These are phyloP conservation scores for Triticum dicoccoides DNA, from an alignment of 176 grass and related monocot species.

Conservation along the genomic window DNA sequence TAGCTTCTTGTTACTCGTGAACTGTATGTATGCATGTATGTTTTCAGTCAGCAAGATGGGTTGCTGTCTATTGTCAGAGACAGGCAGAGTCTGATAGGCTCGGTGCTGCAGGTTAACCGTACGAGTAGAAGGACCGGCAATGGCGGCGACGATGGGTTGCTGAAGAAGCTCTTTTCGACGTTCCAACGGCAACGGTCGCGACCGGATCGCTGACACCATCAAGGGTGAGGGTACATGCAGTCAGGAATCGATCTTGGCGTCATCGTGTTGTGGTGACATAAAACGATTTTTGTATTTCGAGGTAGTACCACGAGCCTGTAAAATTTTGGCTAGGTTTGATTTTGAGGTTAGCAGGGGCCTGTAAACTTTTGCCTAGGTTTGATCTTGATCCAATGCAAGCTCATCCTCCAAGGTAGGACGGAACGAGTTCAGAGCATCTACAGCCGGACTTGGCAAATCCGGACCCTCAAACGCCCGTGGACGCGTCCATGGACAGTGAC, in stretches of 20 bases:
- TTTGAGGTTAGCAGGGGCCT: too few relatives aligned
- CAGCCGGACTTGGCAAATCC: too few relatives aligned
- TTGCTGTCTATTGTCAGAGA: too few relatives aligned
- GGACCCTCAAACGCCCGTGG: too few relatives aligned
- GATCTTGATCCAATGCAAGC: too few relatives aligned
- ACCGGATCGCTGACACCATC: not conserved
- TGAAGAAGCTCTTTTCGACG: not conserved
- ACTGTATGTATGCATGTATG: not conserved
- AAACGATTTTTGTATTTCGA: not conserved
- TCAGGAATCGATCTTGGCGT: not conserved
- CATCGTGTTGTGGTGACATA: not conserved
- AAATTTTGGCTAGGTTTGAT: too few relatives aligned
- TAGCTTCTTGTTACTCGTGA: not conserved
- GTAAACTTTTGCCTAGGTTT: too few relatives aligned
- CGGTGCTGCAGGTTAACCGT: not conserved
- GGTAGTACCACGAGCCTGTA: too few relatives aligned
- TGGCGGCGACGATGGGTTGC: not conserved
- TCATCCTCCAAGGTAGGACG: too few relatives aligned
- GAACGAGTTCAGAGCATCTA: too few relatives aligned
- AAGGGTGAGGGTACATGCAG: not conserved
- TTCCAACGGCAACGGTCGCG: slow-evolving; percentile 6
- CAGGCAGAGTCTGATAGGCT: not conserved
- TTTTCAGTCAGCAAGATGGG: not conserved
- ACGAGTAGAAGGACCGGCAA: not conserved
- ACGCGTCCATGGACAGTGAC: too few relatives aligned